Percentiles rank a stretch among this genome's conserved stretches.
Evolutionary conservation across 176 grass and related monocot genomes (phyloP).

Genomic region (Areca catechu): DNA sequence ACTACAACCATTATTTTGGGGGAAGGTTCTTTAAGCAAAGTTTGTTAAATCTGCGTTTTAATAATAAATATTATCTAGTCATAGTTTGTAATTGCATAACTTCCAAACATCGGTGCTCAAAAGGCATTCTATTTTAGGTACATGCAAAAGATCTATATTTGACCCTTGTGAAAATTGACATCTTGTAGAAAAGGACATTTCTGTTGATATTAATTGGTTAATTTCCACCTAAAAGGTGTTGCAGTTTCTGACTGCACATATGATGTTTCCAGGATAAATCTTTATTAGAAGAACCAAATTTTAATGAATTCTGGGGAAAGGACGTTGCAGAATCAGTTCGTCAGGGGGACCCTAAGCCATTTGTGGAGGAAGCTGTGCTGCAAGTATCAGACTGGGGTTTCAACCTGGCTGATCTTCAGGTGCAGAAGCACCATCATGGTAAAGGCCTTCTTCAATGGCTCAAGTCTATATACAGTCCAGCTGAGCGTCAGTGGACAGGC

Average conservation of each 20-base stretch:
- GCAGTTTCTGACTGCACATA: neutral
- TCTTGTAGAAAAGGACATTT: no score
- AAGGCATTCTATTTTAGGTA: no score
- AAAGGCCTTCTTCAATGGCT: constrained; percentile 53
- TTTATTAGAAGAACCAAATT: constrained; percentile 53
- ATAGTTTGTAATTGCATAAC: no score
- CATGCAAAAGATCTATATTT: no score
- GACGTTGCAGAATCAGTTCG: constrained; percentile 76
- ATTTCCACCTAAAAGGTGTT: constrained; percentile 3
- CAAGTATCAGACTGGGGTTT: constrained; percentile 94
- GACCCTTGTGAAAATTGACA: no score
- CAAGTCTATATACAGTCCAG: constrained; percentile 55
- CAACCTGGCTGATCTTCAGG: constrained; percentile 83
- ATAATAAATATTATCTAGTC: no score
- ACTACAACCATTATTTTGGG: no score
- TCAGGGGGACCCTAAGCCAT: constrained; percentile 53
- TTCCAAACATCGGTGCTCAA: no score
- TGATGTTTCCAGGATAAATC: constrained; percentile 50
- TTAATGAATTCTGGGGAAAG: constrained; percentile 77
- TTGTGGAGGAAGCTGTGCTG: constrained; percentile 82
- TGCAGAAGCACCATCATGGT: constrained; percentile 51
- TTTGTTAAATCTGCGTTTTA: no score
- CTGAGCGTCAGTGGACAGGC: constrained; percentile 73
- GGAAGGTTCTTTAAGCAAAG: no score
- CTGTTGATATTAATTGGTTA: no score